Conservation (phyloP, 1,284 basidiomycete genomes). For the Trichosporon faecale region DNA sequence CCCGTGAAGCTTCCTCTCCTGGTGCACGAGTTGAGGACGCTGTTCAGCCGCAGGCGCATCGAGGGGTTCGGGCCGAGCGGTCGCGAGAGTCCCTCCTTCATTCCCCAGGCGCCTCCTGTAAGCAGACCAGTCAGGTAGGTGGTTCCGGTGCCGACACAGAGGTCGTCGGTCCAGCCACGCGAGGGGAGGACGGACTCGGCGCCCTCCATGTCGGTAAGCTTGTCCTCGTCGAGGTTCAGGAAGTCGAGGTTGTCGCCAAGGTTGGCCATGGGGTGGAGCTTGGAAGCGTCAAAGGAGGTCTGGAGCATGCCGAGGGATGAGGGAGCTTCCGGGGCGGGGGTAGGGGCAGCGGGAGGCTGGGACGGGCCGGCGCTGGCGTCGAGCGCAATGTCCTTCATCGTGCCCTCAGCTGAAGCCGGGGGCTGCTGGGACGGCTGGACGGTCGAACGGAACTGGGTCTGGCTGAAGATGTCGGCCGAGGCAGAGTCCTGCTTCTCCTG, state of each 20-base stretch:
- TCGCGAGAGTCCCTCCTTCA: conserved; percentile 87
- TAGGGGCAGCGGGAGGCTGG: conserved; percentile 15
- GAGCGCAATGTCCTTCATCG: conserved; percentile 2
- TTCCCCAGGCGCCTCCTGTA: conserved; percentile 89
- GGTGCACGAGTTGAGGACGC: conserved; percentile 92
- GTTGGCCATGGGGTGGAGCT: conserved; percentile 84
- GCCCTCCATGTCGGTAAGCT: conserved; percentile 80
- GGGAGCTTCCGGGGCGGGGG: conserved; percentile 30
- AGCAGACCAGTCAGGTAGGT: conserved; percentile 95
- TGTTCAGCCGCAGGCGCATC: conserved; percentile 90
- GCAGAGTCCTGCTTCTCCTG: conserved; percentile 30
- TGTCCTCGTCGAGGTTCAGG: conserved; percentile 87
- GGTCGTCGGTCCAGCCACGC: conserved; percentile 97
- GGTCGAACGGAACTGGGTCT: conserved; percentile 42
- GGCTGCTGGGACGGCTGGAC: conserved; percentile 27
- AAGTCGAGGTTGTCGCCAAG: conserved; percentile 81
- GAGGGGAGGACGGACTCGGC: conserved; percentile 81
- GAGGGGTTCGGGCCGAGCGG: conserved; percentile 65
- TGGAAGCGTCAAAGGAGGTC: conserved; percentile 79
- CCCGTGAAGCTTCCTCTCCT: conserved; percentile 95
- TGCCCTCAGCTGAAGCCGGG: conserved; percentile 14
- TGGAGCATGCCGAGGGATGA: conserved; percentile 79
- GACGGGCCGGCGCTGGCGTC: conserved; percentile 17
- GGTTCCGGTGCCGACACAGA: conserved; percentile 98
- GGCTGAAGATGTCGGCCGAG: conserved; percentile 45